Evolutionary conservation across 305 asterid genomes (phyloP).

Genomic region (Fraxinus nigra): DNA sequence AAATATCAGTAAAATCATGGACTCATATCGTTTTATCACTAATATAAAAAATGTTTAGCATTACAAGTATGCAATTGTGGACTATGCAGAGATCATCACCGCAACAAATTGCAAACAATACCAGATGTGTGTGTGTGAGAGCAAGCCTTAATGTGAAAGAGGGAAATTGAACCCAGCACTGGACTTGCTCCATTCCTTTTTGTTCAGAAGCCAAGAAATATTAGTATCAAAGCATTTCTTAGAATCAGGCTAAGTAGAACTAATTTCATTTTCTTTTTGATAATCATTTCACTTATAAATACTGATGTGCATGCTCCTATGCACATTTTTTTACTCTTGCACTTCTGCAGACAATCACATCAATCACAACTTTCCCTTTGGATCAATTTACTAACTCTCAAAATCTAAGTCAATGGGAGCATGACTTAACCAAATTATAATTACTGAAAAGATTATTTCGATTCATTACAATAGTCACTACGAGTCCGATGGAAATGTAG

Average conservation of each 20-base stretch:
- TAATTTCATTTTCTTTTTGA: background rate
- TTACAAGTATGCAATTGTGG: background rate
- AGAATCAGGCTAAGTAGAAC: background rate
- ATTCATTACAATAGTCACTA: background rate
- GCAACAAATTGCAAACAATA: background rate
- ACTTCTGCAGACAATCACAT: background rate
- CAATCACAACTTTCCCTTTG: background rate
- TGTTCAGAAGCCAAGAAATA: background rate
- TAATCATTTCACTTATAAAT: background rate
- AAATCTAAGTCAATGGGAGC: background rate
- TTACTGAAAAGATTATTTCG: background rate
- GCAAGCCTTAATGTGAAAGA: background rate
- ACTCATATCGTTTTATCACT: background rate
- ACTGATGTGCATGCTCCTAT: background rate
- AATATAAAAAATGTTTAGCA: background rate
- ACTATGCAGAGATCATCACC: background rate
- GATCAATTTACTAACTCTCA: background rate
- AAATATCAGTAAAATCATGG: conserved; percentile 7
- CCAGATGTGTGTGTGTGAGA: background rate
- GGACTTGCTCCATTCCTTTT: background rate
- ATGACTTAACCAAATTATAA: background rate
- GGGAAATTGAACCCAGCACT: background rate
- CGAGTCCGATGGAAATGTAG: background rate
- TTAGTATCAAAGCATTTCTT: background rate
- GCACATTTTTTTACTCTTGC: background rate